These are phyloP conservation scores for Plasmodiophora brassicae DNA, from an alignment of 208 protist species.

Conservation along the genomic window DNA sequence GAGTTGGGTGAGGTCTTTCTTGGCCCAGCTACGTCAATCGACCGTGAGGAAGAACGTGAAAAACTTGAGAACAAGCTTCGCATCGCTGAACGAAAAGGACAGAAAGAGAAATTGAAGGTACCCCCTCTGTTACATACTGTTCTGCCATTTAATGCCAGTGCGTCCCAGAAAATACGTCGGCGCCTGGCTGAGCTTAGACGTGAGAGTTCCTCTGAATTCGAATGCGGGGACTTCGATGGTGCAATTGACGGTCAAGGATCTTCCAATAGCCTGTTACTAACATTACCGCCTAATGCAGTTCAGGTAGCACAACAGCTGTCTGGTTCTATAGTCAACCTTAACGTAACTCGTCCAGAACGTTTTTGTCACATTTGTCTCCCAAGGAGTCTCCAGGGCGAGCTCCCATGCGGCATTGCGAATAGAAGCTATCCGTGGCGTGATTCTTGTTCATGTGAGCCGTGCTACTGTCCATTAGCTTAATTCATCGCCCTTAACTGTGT, in stretches of 20 bases:
- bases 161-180: constrained; percentile 9
- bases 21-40: not conserved
- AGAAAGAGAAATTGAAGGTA: constrained; percentile 22
- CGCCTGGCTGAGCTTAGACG: not conserved
- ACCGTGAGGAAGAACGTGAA: constrained; percentile 1
- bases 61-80: constrained; percentile 1
- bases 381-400: not conserved
- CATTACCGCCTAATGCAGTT: not conserved
- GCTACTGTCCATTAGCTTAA: not conserved
- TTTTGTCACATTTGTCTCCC: not conserved
- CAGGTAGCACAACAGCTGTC: too few species aligned
- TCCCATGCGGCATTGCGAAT: not conserved
- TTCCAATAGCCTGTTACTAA: not conserved
- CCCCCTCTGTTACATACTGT: not conserved
- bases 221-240: not conserved
- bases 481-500: too few species aligned
- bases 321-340: too few species aligned
- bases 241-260: not conserved
- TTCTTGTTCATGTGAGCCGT: not conserved
- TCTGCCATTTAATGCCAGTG: too few species aligned
- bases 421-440: not conserved
- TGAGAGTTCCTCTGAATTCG: not conserved
- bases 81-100: constrained; percentile 11
- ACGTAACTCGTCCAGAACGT: too few species aligned
- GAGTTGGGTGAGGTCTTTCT: not conserved